Conservation (phyloP, 1,284 basidiomycete species). For the Vanrija sp. region DNA sequence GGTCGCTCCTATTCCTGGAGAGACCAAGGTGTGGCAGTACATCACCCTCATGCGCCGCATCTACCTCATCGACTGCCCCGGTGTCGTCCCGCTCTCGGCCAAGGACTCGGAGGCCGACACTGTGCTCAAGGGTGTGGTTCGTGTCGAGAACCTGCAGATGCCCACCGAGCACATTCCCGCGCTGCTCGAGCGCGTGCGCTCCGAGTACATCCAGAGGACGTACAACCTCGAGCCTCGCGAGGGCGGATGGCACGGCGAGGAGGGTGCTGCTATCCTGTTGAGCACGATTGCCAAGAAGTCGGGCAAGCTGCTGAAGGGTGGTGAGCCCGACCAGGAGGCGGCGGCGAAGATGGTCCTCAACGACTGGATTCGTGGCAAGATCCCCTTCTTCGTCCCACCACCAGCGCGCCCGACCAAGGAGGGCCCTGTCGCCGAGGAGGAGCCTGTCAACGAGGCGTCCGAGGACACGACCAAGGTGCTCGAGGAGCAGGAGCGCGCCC, state of each 20-base stretch:
- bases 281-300: slow-evolving; percentile 83
- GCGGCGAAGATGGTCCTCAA: slow-evolving; percentile 93
- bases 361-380: slow-evolving; percentile 94
- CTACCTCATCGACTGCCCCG: slow-evolving; percentile 98
- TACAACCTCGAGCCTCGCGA: slow-evolving; percentile 64
- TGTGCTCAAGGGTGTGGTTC: slow-evolving; percentile 94
- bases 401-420: slow-evolving; percentile 49
- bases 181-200: slow-evolving; percentile 83
- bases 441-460: slow-evolving; percentile 26
- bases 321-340: slow-evolving; percentile 88
- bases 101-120: slow-evolving; percentile 89
- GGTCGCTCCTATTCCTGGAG: slow-evolving; percentile 94
- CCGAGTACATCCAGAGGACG: slow-evolving; percentile 86
- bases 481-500: slow-evolving; percentile 40
- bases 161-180: slow-evolving; percentile 91
- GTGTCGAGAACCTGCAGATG: slow-evolving; percentile 89
- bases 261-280: slow-evolving; percentile 69
- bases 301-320: slow-evolving; percentile 87
- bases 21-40: slow-evolving; percentile 99
- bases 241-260: slow-evolving; percentile 55
- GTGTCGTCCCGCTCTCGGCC: slow-evolving; percentile 88
- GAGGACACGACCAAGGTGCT: slow-evolving; percentile 35
- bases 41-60: slow-evolving; percentile 93
- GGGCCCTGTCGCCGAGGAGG: slow-evolving; percentile 24
- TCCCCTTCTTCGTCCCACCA: slow-evolving; percentile 53